phyloP scores from a whole-genome alignment of 768 basidiomycete genomes.

The Boletus coccyginus region DNA sequence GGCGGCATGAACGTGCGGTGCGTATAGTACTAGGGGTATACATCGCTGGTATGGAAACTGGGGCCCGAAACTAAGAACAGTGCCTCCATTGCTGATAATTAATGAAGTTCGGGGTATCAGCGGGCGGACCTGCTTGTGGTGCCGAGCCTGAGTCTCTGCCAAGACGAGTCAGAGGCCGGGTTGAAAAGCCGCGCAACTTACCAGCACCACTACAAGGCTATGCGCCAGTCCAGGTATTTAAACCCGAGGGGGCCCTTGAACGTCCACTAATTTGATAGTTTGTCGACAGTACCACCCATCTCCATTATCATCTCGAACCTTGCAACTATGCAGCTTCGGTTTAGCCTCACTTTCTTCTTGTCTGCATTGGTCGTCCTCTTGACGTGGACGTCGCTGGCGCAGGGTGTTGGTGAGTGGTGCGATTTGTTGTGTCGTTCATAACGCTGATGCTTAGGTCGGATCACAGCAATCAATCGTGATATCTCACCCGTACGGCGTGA shows the following conservation, averaged over 20 bases:
- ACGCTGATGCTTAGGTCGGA: background rate
- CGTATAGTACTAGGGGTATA: too few relatives aligned
- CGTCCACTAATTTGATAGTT: background rate
- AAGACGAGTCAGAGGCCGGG: background rate
- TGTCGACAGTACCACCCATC: background rate
- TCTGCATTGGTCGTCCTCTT: background rate
- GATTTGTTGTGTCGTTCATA: background rate
- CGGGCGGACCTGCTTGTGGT: background rate
- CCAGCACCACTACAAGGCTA: background rate
- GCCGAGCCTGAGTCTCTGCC: background rate
- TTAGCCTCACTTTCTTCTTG: background rate
- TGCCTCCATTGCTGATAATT: too few relatives aligned
- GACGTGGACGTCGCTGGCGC: constrained; percentile 3
- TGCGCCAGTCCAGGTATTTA: constrained; percentile 6
- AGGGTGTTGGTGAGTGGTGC: constrained; percentile 6
- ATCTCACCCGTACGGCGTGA: background rate
- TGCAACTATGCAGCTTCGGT: background rate
- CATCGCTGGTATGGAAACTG: too few relatives aligned
- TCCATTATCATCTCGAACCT: background rate
- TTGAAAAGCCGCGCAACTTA: background rate
- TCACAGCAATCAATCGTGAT: constrained; percentile 1
- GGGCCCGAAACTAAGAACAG: too few relatives aligned
- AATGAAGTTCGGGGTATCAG: too few relatives aligned
- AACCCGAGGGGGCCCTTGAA: background rate
- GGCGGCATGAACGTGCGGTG: too few relatives aligned